These are phyloP conservation scores for Sphenostylis stenocarpa DNA, from an alignment of 306 rosid species.

Conservation along the genomic window DNA sequence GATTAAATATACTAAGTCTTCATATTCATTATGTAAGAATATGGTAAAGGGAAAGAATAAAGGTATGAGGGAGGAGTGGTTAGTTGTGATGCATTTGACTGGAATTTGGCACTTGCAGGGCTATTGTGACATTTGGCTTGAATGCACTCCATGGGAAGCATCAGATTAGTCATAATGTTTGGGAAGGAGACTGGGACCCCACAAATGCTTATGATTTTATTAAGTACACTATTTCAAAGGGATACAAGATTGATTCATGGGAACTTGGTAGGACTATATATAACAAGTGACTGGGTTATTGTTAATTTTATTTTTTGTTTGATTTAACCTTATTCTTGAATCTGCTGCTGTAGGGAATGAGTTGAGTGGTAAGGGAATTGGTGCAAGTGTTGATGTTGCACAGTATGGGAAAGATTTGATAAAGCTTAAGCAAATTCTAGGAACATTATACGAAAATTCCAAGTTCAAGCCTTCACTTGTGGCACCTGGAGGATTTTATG, in stretches of 20 bases:
- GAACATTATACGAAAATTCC: constrained; percentile 49
- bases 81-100: neutral
- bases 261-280: constrained; percentile 70
- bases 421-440: constrained; percentile 56
- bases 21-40: neutral
- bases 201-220: constrained; percentile 68
- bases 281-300: neutral
- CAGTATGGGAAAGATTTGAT: constrained; percentile 85
- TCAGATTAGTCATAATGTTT: constrained; percentile 41
- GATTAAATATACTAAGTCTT: neutral
- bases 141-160: constrained; percentile 88
- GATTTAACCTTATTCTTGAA: constrained; percentile 33
- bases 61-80: neutral
- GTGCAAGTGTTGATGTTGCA: constrained; percentile 69
- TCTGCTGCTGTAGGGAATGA: constrained; percentile 69
- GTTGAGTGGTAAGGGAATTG: constrained; percentile 82
- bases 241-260: constrained; percentile 86
- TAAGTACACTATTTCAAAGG: constrained; percentile 71
- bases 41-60: neutral
- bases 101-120: constrained; percentile 54
- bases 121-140: constrained; percentile 82
- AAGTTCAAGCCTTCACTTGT: constrained; percentile 62
- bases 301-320: neutral
- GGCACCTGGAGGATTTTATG: constrained; percentile 94
- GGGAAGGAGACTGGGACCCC: constrained; percentile 93